Percentiles rank a stretch among this genome's conserved stretches.
These are phyloP conservation scores for Lichtheimia hyalospora DNA, from an alignment of 371 early-diverging fungal genomes.

Conservation along the genomic window DNA sequence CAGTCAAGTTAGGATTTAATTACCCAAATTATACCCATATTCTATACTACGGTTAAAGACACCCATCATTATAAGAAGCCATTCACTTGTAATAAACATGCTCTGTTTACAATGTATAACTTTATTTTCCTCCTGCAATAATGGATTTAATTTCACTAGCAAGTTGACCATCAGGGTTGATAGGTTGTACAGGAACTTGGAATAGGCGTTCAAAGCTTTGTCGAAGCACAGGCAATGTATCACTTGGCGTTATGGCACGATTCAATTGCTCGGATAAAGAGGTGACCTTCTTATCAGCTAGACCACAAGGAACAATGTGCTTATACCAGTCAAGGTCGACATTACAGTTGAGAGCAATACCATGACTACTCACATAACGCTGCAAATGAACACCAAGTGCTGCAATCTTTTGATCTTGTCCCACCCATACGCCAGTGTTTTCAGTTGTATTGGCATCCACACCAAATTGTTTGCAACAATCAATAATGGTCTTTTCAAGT, in stretches of 20 bases:
- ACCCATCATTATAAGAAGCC: no score
- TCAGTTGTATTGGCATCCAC: slow-evolving; percentile 70
- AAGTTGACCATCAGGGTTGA: not conserved
- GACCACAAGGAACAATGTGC: slow-evolving; percentile 91
- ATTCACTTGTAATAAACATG: no score
- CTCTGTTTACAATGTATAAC: not conserved
- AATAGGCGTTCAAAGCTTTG: slow-evolving; percentile 9
- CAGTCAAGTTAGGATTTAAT: no score
- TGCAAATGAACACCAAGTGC: slow-evolving; percentile 89
- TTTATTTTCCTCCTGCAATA: slow-evolving; percentile 2
- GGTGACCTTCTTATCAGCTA: slow-evolving; percentile 77
- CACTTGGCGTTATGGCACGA: not conserved
- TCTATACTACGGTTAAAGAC: no score
- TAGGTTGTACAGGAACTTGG: slow-evolving; percentile 5
- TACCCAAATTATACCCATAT: no score
- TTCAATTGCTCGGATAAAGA: slow-evolving; percentile 32
- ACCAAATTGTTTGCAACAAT: slow-evolving; percentile 63
- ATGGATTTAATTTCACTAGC: slow-evolving; percentile 1
- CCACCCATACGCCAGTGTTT: slow-evolving; percentile 89
- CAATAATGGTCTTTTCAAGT: slow-evolving; percentile 79
- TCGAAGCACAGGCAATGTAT: slow-evolving; percentile 1
- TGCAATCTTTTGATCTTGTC: slow-evolving; percentile 71
- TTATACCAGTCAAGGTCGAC: slow-evolving; percentile 85
- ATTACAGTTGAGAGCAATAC: slow-evolving; percentile 91
- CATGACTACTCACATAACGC: slow-evolving; percentile 90